Evolutionary conservation across 2,329 filamentous ascomycete genomes (phyloP).

Genomic region (Sporothrix pseudoabietina): DNA sequence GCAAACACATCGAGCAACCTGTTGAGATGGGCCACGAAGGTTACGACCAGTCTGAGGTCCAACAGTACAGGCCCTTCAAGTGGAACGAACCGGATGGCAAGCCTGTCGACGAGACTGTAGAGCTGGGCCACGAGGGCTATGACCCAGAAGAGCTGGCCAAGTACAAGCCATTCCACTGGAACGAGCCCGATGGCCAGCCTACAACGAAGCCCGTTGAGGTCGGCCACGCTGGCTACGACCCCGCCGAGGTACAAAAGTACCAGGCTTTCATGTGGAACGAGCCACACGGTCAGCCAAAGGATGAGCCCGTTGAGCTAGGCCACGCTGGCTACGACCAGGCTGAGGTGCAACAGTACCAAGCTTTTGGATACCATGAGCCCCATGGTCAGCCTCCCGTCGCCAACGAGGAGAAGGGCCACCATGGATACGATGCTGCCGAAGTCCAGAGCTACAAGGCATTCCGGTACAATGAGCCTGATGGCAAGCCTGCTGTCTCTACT

Average conservation of each 20-base stretch:
- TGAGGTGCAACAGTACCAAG: slow-evolving; percentile 37
- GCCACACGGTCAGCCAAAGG: slow-evolving; percentile 35
- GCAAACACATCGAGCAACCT: slow-evolving; percentile 34
- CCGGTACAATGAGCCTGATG: slow-evolving; percentile 40
- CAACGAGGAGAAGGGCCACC: slow-evolving; percentile 10
- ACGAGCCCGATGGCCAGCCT: slow-evolving; percentile 39
- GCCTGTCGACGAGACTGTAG: background rate
- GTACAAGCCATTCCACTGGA: slow-evolving; percentile 43
- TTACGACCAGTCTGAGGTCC: slow-evolving; percentile 32
- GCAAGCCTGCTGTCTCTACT: slow-evolving; percentile 29
- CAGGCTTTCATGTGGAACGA: slow-evolving; percentile 36
- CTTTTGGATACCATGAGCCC: slow-evolving; percentile 41
- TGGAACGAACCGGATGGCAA: slow-evolving; percentile 38
- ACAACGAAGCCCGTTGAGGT: slow-evolving; percentile 31
- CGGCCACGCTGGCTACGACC: slow-evolving; percentile 36
- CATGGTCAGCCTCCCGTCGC: slow-evolving; percentile 34
- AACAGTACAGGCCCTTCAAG: slow-evolving; percentile 35
- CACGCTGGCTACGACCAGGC: slow-evolving; percentile 39
- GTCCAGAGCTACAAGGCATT: slow-evolving; percentile 39
- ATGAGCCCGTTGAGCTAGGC: slow-evolving; percentile 31
- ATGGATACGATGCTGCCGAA: slow-evolving; percentile 31
- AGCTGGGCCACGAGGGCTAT: slow-evolving; percentile 28
- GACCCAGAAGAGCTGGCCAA: slow-evolving; percentile 31
- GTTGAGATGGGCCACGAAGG: slow-evolving; percentile 35
- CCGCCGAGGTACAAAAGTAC: slow-evolving; percentile 35